phyloP scores from a whole-genome alignment of 257 asterid genomes.

The Nicotiana paniculata region DNA sequence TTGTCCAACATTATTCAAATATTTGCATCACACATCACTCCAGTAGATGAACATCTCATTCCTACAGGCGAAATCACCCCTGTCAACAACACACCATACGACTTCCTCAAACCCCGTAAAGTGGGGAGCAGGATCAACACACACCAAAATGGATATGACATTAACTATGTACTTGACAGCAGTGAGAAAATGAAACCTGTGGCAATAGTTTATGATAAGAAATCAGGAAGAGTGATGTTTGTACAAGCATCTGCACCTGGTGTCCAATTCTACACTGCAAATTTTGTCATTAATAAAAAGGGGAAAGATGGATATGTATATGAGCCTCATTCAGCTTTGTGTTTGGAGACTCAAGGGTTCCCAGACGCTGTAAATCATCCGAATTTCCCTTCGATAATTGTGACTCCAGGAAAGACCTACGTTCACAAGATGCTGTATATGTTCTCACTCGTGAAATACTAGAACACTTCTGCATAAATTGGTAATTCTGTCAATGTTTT shows the following conservation, averaged over 20 bases:
- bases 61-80: constrained; percentile 52
- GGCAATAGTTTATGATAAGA: constrained; percentile 38
- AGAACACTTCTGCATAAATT: neutral
- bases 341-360: constrained; percentile 20
- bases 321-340: constrained; percentile 46
- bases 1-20: constrained; percentile 56
- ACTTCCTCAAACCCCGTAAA: constrained; percentile 38
- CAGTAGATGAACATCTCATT: constrained; percentile 38
- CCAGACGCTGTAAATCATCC: constrained; percentile 76
- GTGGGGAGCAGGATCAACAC: constrained; percentile 40
- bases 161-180: constrained; percentile 61
- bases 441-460: neutral
- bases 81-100: constrained; percentile 54
- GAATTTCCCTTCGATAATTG: constrained; percentile 49
- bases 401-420: neutral
- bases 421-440: constrained; percentile 3
- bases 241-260: constrained; percentile 50
- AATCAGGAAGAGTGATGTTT: constrained; percentile 61
- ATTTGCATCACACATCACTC: constrained; percentile 58
- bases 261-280: constrained; percentile 62
- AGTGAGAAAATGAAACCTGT: constrained; percentile 29
- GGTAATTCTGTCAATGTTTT: neutral
- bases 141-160: constrained; percentile 57
- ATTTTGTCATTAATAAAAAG: constrained; percentile 27
- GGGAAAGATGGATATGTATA: constrained; percentile 65